Percentiles rank a stretch among this genome's conserved stretches.
Evolutionary conservation across 805 yeast genomes (phyloP).

Genomic region (Kluyveromyces dobzhanskii): DNA sequence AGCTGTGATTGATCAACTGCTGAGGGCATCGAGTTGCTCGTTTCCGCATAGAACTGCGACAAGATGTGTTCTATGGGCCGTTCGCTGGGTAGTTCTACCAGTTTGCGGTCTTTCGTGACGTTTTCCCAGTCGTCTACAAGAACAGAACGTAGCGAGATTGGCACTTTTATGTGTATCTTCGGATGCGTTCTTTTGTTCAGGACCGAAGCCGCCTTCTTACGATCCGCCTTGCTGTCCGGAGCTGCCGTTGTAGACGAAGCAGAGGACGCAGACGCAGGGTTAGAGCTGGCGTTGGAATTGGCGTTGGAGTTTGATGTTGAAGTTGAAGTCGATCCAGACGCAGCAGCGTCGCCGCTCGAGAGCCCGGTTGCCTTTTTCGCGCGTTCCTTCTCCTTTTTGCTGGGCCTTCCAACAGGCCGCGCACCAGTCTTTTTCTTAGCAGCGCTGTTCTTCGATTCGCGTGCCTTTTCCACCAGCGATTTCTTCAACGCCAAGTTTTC

Average conservation of each 20-base stretch:
- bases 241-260: neutral
- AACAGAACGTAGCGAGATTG: conserved; percentile 56
- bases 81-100: conserved; percentile 56
- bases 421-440: conserved; percentile 20
- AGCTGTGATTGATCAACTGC: conserved; percentile 41
- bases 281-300: no score
- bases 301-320: no score
- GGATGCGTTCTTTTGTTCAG: conserved; percentile 5
- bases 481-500: conserved; percentile 61
- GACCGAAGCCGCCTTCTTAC: neutral
- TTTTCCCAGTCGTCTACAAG: conserved; percentile 92
- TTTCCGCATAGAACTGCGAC: conserved; percentile 36
- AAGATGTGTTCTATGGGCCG: conserved; percentile 49
- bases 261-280: neutral
- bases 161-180: conserved; percentile 47
- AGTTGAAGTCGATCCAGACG: conserved; percentile 22
- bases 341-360: conserved; percentile 15
- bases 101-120: conserved; percentile 69
- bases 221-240: neutral
- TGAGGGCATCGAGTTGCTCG: conserved; percentile 21
- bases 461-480: conserved; percentile 45
- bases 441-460: conserved; percentile 17
- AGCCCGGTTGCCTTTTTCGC: conserved; percentile 1
- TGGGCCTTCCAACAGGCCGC: neutral
- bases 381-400: conserved; percentile 4